Evolutionary conservation across 202 grass and related monocot species (phyloP).

Genomic region (Brachypodium distachyon): DNA sequence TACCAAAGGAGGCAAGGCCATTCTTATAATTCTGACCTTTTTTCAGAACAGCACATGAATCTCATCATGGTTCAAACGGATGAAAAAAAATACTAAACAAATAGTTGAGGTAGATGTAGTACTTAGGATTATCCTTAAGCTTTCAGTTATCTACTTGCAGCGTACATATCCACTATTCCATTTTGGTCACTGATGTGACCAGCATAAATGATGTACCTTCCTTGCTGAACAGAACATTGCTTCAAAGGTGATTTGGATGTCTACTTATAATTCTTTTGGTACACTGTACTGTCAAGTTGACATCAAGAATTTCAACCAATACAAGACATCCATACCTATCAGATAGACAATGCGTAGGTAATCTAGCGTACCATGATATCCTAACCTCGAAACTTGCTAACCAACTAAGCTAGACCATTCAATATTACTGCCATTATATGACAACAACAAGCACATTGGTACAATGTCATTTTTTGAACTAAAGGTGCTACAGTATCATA

Average conservation of each 20-base stretch:
- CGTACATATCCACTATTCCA: not conserved
- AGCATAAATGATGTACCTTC: constrained; percentile 11
- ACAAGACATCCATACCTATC: not conserved
- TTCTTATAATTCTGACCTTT: not conserved
- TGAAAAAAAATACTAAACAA: not conserved
- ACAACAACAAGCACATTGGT: not conserved
- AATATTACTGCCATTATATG: not conserved
- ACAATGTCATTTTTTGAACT: not conserved
- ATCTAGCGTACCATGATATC: constrained; percentile 5
- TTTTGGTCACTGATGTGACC: constrained; percentile 12
- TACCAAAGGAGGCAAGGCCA: not conserved
- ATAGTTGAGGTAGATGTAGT: not conserved
- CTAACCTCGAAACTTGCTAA: constrained; percentile 2
- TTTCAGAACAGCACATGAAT: not conserved
- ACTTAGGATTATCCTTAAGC: not conserved
- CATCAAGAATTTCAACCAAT: constrained; percentile 4
- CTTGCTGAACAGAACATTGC: not conserved
- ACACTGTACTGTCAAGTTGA: not conserved
- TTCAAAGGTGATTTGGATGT: constrained; percentile 15
- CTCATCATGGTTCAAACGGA: not conserved
- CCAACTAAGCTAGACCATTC: not conserved
- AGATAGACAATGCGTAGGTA: not conserved
- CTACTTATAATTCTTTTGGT: not conserved
- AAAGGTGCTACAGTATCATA: not conserved
- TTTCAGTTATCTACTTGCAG: not conserved